A percentile compares a stretch with the other conserved stretches of the same genome.
Conservation (phyloP, 2,329 filamentous ascomycete genomes). For the Colletotrichum australisinense region DNA sequence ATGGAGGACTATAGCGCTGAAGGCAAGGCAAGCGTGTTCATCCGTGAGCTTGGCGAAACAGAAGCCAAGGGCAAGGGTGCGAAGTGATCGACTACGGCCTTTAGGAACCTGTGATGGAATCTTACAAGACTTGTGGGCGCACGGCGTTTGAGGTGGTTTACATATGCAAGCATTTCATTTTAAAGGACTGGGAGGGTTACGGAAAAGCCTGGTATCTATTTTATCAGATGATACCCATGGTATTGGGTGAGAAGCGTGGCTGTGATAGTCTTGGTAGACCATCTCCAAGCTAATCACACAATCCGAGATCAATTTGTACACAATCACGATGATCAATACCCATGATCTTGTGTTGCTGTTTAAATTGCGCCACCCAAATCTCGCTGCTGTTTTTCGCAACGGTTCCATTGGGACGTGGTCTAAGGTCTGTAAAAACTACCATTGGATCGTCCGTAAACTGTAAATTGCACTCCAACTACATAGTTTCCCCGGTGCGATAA, state of each 20-base stretch:
- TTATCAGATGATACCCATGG: conserved; percentile 34
- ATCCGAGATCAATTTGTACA: too few relatives aligned
- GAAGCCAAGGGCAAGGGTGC: conserved; percentile 89
- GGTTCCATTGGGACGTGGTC: background rate
- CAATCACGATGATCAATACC: background rate
- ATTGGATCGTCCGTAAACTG: too few relatives aligned
- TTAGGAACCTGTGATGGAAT: background rate
- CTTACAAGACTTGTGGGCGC: conserved; percentile 39
- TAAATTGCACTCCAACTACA: too few relatives aligned
- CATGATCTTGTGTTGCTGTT: too few relatives aligned
- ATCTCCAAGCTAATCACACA: too few relatives aligned
- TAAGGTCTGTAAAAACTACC: too few relatives aligned
- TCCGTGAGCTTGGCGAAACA: conserved; percentile 85
- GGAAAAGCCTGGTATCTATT: conserved; percentile 35
- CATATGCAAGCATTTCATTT: conserved; percentile 43
- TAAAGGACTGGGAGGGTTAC: conserved; percentile 39
- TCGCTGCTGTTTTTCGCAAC: too few relatives aligned
- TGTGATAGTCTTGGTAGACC: background rate
- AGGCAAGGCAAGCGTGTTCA: conserved; percentile 80
- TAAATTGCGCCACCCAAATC: too few relatives aligned
- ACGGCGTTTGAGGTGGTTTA: conserved; percentile 34
- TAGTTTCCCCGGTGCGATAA: background rate
- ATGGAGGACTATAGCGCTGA: conserved; percentile 81
- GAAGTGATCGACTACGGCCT: conserved; percentile 61
- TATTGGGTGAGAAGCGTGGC: conserved; percentile 12